These are phyloP conservation scores for Mycena epipterygia DNA, from an alignment of 768 basidiomycete species.

Conservation along the genomic window DNA sequence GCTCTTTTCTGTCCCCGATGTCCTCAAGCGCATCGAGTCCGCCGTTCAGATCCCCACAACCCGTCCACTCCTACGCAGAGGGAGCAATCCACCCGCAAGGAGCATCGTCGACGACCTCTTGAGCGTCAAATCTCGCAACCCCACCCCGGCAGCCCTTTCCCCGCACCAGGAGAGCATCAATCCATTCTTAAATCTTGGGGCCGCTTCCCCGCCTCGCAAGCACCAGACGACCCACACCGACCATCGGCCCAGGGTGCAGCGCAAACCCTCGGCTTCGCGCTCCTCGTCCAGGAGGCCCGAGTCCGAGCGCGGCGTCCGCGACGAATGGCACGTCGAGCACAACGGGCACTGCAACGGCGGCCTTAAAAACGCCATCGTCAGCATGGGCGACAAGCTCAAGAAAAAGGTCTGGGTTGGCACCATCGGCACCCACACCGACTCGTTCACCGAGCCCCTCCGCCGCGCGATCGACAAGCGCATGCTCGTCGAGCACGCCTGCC, in stretches of 20 bases:
- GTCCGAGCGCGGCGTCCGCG: conserved; percentile 30
- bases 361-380: conserved; percentile 84
- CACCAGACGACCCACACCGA: conserved; percentile 65
- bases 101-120: conserved; percentile 85
- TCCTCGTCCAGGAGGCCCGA: conserved; percentile 65
- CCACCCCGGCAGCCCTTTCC: conserved; percentile 56
- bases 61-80: conserved; percentile 37
- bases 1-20: conserved; percentile 39
- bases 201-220: conserved; percentile 51
- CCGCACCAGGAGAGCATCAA: conserved; percentile 63
- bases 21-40: conserved; percentile 40
- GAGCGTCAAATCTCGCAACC: conserved; percentile 55
- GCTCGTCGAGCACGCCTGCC: conserved; percentile 52
- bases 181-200: conserved; percentile 60
- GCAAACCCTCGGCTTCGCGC: conserved; percentile 63
- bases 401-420: conserved; percentile 77
- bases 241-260: conserved; percentile 58
- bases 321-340: conserved; percentile 62
- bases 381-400: conserved; percentile 68
- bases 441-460: conserved; percentile 68
- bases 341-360: conserved; percentile 88
- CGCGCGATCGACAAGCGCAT: conserved; percentile 67
- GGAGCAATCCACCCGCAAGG: conserved; percentile 56
- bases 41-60: conserved; percentile 38
- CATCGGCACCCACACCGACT: conserved; percentile 79